Base-by-base conservation (phyloP, 495 filamentous ascomycete species). In the Barbatosphaeria neglecta region DNA sequence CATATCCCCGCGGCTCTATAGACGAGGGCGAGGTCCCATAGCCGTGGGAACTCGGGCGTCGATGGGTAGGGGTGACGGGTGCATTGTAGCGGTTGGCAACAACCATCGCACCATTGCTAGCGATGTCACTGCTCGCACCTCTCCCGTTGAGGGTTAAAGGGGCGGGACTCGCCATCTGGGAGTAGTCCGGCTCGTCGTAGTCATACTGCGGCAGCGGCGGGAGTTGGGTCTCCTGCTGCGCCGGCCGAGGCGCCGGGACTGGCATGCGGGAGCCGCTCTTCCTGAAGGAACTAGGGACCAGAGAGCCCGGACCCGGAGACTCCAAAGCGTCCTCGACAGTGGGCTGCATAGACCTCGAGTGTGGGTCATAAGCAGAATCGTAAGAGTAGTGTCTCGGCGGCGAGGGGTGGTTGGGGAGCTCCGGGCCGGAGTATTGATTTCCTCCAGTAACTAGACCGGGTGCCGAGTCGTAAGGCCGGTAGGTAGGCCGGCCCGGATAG, bases 321-420 rank as follows among this genome's bases (percentile, higher is more conserved):
- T 72, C 69, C 3, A 77, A 74, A 40, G 78, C 81, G 58, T 84
- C 82, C 54, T 84, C 81, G 38, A 84, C 81, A 5, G 74, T 77
- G 19, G 80, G 78, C 48, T 84, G 81, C 81, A 84, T 81, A 15
- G 69, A 66, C 31, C 70, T 68, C 49, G 70, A 52, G 22, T 58
- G 56, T 7, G 54, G 22, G 24, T 71, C 70, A 47, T 71, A 73
- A 37, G 53, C 48, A 4, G 61, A 43, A 47, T 76, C 74, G 44
- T 72, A 75, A 6, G 72, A 73, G 41, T 76, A 61, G 52, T 75
- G 71, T 1, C 67, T 63, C 24, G 62, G 59, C n/a, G 59, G 62
- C 6, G 60, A 50, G 2, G 61, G 52, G 7, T 57, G 54, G 24
- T 53, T 53, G 3, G 27, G 15, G 2, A 37, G 11, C 15, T 68